Evolutionary conservation across 306 rosid genomes (phyloP).

Genomic region (Cucurbita maxima): DNA sequence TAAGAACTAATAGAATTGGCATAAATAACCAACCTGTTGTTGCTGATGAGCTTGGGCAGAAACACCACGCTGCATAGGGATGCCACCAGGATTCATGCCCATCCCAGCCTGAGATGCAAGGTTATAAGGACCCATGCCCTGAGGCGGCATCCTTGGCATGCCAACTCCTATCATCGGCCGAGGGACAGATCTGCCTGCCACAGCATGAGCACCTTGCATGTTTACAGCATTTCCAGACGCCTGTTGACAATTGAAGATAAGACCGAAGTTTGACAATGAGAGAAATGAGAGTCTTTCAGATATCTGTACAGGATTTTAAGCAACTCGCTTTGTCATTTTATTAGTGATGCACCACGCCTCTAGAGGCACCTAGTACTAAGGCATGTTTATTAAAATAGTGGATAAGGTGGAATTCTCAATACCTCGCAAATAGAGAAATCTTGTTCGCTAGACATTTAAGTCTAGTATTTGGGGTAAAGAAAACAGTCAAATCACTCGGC

Average conservation of each 20-base stretch:
- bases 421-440: neutral
- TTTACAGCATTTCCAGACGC: constrained; percentile 60
- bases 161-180: constrained; percentile 50
- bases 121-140: constrained; percentile 58
- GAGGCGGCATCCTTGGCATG: constrained; percentile 76
- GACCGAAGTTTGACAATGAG: neutral
- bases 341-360: neutral
- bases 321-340: neutral
- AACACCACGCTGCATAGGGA: constrained; percentile 85
- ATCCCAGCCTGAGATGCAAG: constrained; percentile 73
- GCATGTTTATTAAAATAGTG: neutral
- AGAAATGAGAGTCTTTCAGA: neutral
- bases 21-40: constrained; percentile 44
- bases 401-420: neutral
- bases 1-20: neutral
- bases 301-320: neutral
- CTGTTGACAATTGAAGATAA: constrained; percentile 17
- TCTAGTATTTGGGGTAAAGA: neutral
- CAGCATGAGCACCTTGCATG: constrained; percentile 49
- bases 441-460: neutral
- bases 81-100: constrained; percentile 78
- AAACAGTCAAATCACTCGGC: neutral
- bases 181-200: constrained; percentile 43
- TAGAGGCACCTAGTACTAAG: neutral
- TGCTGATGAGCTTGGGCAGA: constrained; percentile 65